Conservation (phyloP, 257 asterid genomes). For the Capsicum pubescens region DNA sequence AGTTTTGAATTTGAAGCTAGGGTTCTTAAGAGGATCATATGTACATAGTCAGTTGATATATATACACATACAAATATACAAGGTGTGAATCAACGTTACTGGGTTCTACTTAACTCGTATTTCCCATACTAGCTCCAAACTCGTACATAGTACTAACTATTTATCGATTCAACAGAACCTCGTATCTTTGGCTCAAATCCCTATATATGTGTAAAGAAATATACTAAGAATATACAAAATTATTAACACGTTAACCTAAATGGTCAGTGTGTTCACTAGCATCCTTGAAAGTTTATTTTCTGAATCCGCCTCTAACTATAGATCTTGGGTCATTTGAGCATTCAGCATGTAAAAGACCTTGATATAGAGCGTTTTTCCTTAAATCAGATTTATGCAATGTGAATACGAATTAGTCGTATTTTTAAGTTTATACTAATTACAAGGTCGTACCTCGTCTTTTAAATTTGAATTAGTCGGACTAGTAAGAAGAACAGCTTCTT, state of each 20-base stretch:
- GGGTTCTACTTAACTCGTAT: accelerated
- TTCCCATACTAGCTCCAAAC: background rate
- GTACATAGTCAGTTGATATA: no score
- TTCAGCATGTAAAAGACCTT: background rate
- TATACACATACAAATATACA: background rate
- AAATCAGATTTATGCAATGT: no score
- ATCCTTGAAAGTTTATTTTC: background rate
- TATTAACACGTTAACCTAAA: background rate
- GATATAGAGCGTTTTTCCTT: background rate
- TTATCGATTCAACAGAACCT: background rate
- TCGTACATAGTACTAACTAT: no score
- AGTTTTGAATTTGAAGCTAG: background rate
- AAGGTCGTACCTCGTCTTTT: constrained; percentile 55
- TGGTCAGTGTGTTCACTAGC: background rate
- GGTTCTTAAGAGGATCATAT: no score
- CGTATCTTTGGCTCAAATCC: background rate
- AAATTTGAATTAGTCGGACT: constrained; percentile 46
- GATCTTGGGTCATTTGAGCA: background rate
- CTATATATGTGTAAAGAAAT: background rate
- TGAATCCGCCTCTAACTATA: background rate
- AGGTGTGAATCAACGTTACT: background rate
- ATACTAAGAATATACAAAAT: background rate
- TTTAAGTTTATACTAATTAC: background rate
- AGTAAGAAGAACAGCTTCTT: constrained; percentile 62
- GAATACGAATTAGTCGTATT: background rate